Percentiles rank a stretch among this genome's conserved stretches.
Evolutionary conservation across 208 protist species (phyloP).

Genomic region (Leishmania gerbilli): DNA sequence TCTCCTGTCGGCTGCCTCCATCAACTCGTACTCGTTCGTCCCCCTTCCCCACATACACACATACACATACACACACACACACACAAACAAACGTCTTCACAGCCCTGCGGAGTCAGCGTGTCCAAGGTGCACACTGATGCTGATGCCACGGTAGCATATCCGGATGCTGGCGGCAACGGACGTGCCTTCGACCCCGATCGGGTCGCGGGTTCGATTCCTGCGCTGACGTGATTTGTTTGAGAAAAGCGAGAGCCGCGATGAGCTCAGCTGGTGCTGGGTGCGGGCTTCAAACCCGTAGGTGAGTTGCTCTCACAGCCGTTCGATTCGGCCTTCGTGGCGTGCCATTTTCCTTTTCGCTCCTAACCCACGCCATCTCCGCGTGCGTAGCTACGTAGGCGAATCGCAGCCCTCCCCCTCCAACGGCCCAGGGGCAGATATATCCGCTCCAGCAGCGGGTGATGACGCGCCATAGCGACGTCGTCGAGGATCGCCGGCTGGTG

Average conservation of each 20-base stretch:
- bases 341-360: slow-evolving; percentile 35
- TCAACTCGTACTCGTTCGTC: background rate
- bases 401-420: background rate
- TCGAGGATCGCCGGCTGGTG: background rate
- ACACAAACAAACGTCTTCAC: background rate
- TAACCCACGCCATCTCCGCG: background rate
- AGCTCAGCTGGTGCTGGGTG: slow-evolving; percentile 92
- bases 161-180: background rate
- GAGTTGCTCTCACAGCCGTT: slow-evolving; percentile 93
- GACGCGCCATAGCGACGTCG: background rate
- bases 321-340: slow-evolving; percentile 94
- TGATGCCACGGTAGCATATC: background rate
- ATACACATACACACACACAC: background rate
- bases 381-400: background rate
- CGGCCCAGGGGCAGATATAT: background rate
- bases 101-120: background rate
- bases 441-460: background rate
- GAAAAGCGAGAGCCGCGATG: slow-evolving; percentile 75
- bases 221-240: background rate
- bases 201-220: slow-evolving; percentile 39
- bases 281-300: slow-evolving; percentile 93
- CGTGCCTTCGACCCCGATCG: background rate
- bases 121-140: background rate
- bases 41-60: too few species aligned
- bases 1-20: background rate